Evolutionary conservation across 768 basidiomycete species (phyloP), one percentile per base, ranked within the genome.

Genomic region (Rhodosporidiobolus odoratus): DNA sequence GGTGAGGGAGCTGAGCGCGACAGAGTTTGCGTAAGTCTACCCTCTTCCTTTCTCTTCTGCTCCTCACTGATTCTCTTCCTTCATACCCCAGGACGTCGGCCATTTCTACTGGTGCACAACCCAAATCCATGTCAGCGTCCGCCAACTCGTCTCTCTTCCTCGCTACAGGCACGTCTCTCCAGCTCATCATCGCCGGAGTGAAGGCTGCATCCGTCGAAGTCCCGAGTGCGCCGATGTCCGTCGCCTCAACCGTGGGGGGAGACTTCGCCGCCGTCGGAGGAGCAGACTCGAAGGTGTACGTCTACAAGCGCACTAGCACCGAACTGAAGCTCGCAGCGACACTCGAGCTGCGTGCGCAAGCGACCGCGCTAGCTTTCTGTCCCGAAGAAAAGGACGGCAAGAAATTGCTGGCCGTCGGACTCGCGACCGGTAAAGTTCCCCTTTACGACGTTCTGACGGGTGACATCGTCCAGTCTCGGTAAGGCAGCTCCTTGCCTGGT

Each of bases 321-420:
- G 87, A 88, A 77, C 79, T 77, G 37, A 84, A 79, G 0, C 81
- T 85, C 4, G 81, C 90, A 15, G 86, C 88, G 71, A 86, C 85
- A 38, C 88, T 89, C 58, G 52, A 62, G 45, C 43, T 72, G 5
- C 84, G 85, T 72, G 89, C 86, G 23, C 80, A 85, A 9, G 82
- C 96, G 27, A 88, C 87, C 40, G 86, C 87, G 0, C 78, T 97
- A 8, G 85, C 90, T 0, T 89, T 97, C 81, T 89, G 90, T 0
- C 85, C 86, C 0, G 87, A 95, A 78, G 89, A 19, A 35, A 48
- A 52, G 37, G 47, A 58, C 47, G 32, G 47, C 13, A 27, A 88
- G 1, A 81, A 80, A 30, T 80, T 87, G 38, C 82, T 98, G n/a
- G 91, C 89, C 61, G 84, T 88, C 8, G 95, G 94, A 23, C n/a